Conservation (phyloP, 1,284 basidiomycete species). For the Abortiporus biennis region DNA sequence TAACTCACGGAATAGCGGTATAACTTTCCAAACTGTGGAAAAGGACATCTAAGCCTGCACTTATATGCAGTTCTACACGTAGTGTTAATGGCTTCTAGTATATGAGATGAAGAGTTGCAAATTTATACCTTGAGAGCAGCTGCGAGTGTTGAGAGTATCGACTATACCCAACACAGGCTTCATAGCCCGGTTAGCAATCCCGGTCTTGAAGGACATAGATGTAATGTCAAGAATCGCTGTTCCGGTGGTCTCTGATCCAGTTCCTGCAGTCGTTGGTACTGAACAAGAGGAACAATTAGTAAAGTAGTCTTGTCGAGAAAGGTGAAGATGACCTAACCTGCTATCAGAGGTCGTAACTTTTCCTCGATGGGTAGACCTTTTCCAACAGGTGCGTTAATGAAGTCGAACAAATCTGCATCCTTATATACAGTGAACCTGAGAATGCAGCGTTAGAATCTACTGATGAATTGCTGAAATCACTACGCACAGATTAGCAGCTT, state of each 20-base stretch:
- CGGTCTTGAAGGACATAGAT: slow-evolving; percentile 90
- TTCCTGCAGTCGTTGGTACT: slow-evolving; percentile 95
- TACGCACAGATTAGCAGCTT: slow-evolving; percentile 83
- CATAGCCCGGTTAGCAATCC: slow-evolving; percentile 88
- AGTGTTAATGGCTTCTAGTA: not conserved
- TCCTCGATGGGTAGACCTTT: slow-evolving; percentile 84
- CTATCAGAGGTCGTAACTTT: slow-evolving; percentile 80
- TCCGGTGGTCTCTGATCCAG: slow-evolving; percentile 98
- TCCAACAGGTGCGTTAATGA: slow-evolving; percentile 95
- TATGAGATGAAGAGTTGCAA: slow-evolving; percentile 13
- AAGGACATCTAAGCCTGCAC: slow-evolving; percentile 87
- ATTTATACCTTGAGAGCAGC: slow-evolving; percentile 35
- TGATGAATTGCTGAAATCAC: slow-evolving; percentile 4
- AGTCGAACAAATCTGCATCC: slow-evolving; percentile 89
- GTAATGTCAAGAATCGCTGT: slow-evolving; percentile 94
- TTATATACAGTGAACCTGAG: slow-evolving; percentile 80
- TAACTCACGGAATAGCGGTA: slow-evolving; percentile 76
- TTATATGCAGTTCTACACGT: slow-evolving; percentile 79
- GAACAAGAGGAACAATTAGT: slow-evolving; percentile 4
- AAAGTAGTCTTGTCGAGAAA: not conserved
- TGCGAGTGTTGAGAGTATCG: slow-evolving; percentile 66
- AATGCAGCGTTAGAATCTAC: too few relatives aligned
- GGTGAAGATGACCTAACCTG: slow-evolving; percentile 34
- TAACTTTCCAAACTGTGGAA: slow-evolving; percentile 95
- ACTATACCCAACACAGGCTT: slow-evolving; percentile 88